Base-by-base conservation (phyloP, 352 stramenopile species). In the Phytophthora ramorum region DNA sequence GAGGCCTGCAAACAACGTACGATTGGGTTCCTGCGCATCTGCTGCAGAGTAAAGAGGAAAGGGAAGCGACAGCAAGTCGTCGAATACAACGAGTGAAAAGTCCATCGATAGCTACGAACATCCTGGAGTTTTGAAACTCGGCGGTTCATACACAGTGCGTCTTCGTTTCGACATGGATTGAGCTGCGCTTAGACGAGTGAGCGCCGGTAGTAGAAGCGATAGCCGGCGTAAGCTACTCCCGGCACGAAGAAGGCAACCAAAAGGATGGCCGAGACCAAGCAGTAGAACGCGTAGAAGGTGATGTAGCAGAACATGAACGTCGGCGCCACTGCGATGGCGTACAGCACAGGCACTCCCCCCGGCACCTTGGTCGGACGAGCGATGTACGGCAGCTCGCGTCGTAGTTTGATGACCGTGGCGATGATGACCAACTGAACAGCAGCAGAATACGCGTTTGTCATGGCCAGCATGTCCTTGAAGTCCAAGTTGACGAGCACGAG, bases 381-480 rank as follows among this genome's bases (percentile, higher is more conserved):
- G 60, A 96, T 85, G 69, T 91, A 88, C 8, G 83, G 82, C 48
- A 88, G 57, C 44, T 75, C 82, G 6, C 86, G 58, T 4, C 96
- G 87, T 7, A 99, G 75, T 28, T 94, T 87, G 48, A 98, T 78
- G 73, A 96, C 90, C 0, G 96, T 85, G 12, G 71, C 76, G 63
- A 98, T 97, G 57, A 98, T 94, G 30, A 98, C 65, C 4, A 98
- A 40, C 41, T 98, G 73, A 13, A 88, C 71, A 17, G 88, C 74
- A 13, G 85, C 81, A 41, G 96, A 97, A 58, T 96, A 95, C 7
- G 96, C 89, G 71, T 98, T 98, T 16, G 97, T 81, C 68, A 98
- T 83, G 14, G 87, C 76, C 5, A 98, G 53, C 44, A 96, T 75
- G 41, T 79, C 75, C 24, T 94, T 63, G 50, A 94, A 95, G 47